A percentile compares a stretch with the other conserved stretches of the same genome.
Evolutionary conservation across 805 yeast genomes (phyloP).

Genomic region (Pichia phayaonensis): DNA sequence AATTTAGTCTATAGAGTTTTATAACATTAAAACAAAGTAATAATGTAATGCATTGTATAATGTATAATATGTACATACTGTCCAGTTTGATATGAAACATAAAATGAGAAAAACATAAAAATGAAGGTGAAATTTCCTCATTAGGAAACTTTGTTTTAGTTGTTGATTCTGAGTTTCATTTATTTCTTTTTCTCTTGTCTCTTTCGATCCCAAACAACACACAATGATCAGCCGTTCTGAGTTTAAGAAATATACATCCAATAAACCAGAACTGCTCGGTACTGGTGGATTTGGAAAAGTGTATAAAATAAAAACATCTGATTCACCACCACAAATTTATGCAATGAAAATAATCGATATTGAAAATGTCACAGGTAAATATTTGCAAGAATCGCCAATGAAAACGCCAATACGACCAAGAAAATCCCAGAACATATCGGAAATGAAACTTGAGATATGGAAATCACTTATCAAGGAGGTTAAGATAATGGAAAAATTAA

Average conservation of each 20-base stretch:
- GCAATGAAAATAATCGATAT: slow-evolving; percentile 20
- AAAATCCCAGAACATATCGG: not conserved
- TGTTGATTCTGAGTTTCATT: not conserved
- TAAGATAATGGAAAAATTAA: slow-evolving; percentile 51
- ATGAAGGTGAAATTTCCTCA: not conserved
- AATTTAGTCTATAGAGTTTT: slow-evolving; percentile 7
- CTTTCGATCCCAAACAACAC: too few species aligned
- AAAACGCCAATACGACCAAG: slow-evolving; percentile 1
- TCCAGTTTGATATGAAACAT: too few species aligned
- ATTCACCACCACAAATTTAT: slow-evolving; percentile 5
- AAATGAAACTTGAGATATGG: slow-evolving; percentile 21
- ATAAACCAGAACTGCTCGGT: slow-evolving; percentile 39
- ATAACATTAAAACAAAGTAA: not conserved
- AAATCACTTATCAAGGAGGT: slow-evolving; percentile 51
- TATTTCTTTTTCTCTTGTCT: too few species aligned
- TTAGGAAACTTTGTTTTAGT: not conserved
- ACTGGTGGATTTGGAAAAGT: slow-evolving; percentile 90
- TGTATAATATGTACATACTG: too few species aligned
- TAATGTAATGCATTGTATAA: not conserved
- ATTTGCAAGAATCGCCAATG: slow-evolving; percentile 5
- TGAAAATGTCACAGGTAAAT: not conserved
- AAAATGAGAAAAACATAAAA: too few species aligned
- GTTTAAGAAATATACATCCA: not conserved
- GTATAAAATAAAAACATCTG: slow-evolving; percentile 31
- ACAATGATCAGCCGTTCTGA: not conserved